Conservation (phyloP, 768 basidiomycete genomes). For the Leccinum disarticulatum region DNA sequence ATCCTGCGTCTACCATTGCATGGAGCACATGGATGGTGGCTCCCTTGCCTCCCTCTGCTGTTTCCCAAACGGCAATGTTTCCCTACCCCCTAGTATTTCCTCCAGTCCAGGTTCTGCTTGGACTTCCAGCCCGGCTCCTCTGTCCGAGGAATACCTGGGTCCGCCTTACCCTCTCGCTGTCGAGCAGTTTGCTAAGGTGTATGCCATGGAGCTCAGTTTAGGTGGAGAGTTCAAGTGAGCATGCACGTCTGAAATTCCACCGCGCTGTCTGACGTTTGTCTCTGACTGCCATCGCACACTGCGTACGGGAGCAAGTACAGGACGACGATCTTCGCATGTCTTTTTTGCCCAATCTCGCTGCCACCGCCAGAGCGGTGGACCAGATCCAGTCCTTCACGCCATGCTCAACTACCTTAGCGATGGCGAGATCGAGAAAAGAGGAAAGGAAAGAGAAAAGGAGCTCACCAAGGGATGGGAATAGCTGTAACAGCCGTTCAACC, state of each 20-base stretch:
- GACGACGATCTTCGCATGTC: conserved; percentile 91
- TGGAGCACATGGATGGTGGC: conserved; percentile 99
- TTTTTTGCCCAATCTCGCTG: conserved; percentile 78
- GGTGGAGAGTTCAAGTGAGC: conserved; percentile 89
- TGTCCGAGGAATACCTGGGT: conserved; percentile 74
- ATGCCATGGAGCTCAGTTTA: conserved; percentile 83
- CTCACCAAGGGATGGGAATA: conserved; percentile 64
- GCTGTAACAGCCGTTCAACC: conserved; percentile 21
- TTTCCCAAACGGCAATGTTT: conserved; percentile 45
- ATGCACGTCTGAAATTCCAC: background rate
- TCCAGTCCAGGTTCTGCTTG: conserved; percentile 34
- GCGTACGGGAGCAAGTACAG: conserved; percentile 93
- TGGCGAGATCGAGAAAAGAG: conserved; percentile 83
- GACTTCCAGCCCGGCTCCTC: conserved; percentile 37
- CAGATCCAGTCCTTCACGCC: conserved; percentile 78
- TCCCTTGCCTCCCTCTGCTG: conserved; percentile 73
- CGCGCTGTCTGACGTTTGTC: conserved; percentile 13
- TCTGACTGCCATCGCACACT: conserved; percentile 93
- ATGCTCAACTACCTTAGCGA: conserved; percentile 84
- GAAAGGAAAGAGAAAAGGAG: conserved; percentile 93
- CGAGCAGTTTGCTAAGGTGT: conserved; percentile 89
- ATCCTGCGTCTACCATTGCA: conserved; percentile 99
- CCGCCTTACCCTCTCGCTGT: too few relatives aligned
- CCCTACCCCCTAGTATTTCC: conserved; percentile 33
- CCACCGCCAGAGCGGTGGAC: conserved; percentile 70